Evolutionary conservation across 2,329 filamentous ascomycete species (phyloP).

Genomic region (Cercospora canescens): DNA sequence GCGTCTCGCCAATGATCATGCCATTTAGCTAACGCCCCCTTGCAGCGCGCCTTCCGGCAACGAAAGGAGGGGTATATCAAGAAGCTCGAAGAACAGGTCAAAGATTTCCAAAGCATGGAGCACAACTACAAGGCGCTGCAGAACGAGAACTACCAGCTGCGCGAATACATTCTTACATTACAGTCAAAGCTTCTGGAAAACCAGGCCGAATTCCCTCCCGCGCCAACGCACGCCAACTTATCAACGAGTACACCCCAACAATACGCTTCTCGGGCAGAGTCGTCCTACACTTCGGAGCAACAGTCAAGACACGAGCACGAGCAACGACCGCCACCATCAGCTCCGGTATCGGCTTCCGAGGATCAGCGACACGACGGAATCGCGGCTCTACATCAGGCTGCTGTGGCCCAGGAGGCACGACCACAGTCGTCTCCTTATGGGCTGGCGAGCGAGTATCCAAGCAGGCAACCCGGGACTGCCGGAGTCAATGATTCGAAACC

Average conservation of each 20-base stretch:
- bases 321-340: conserved; percentile 21
- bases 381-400: conserved; percentile 28
- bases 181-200: conserved; percentile 83
- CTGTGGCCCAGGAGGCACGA: conserved; percentile 26
- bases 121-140: conserved; percentile 78
- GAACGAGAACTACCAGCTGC: conserved; percentile 83
- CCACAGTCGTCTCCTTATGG: conserved; percentile 31
- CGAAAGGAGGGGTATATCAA: conserved; percentile 98
- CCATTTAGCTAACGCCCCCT: not conserved
- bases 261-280: conserved; percentile 18
- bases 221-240: conserved; percentile 77
- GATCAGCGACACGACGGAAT: conserved; percentile 26
- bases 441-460: conserved; percentile 25
- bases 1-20: not conserved
- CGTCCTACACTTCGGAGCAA: conserved; percentile 25
- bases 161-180: conserved; percentile 89
- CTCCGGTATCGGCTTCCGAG: conserved; percentile 24
- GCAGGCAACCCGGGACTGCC: conserved; percentile 3
- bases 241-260: conserved; percentile 35
- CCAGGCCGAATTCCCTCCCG: conserved; percentile 79
- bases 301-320: conserved; percentile 27
- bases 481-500: conserved; percentile 13
- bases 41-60: conserved; percentile 89
- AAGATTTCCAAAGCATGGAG: conserved; percentile 74
- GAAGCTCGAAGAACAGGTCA: conserved; percentile 91